Evolutionary conservation across 176 grass and related monocot genomes (phyloP).

Genomic region (Oryza rufipogon): DNA sequence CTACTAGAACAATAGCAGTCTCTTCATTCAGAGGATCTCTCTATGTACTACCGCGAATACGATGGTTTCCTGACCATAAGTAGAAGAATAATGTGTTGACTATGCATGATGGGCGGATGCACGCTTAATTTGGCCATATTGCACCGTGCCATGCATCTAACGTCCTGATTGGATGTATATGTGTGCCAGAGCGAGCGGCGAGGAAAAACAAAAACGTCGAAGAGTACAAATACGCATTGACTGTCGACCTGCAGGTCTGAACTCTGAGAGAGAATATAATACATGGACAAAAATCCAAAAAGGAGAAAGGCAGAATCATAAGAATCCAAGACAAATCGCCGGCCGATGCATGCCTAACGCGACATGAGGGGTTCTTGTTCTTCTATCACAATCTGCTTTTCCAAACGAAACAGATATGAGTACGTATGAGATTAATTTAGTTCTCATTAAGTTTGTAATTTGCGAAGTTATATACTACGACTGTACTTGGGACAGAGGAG

Average conservation of each 20-base stretch:
- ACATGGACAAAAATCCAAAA: conserved; percentile 45
- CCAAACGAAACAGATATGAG: conserved; percentile 17
- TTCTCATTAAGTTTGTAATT: background rate
- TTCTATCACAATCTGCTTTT: conserved; percentile 46
- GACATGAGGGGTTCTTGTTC: conserved; percentile 13
- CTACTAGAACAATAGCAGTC: background rate
- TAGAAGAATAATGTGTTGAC: conserved; percentile 8
- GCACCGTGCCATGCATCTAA: background rate
- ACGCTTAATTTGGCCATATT: background rate
- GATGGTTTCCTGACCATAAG: background rate
- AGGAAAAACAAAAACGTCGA: background rate
- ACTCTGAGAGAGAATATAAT: conserved; percentile 22
- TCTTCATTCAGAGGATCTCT: background rate
- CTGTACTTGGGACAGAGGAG: background rate
- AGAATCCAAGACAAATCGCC: conserved; percentile 44
- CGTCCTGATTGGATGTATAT: background rate
- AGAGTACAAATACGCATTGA: background rate
- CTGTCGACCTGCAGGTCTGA: background rate
- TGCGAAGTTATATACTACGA: background rate
- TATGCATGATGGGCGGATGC: background rate
- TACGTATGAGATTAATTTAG: background rate
- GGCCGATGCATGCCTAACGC: conserved; percentile 41
- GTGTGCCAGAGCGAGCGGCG: background rate
- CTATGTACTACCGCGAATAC: background rate
- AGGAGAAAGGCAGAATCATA: conserved; percentile 37